Percentiles rank a stretch among this genome's conserved stretches.
Evolutionary conservation across 2,329 filamentous ascomycete species (phyloP).

Genomic region (Aspergillus ruber): DNA sequence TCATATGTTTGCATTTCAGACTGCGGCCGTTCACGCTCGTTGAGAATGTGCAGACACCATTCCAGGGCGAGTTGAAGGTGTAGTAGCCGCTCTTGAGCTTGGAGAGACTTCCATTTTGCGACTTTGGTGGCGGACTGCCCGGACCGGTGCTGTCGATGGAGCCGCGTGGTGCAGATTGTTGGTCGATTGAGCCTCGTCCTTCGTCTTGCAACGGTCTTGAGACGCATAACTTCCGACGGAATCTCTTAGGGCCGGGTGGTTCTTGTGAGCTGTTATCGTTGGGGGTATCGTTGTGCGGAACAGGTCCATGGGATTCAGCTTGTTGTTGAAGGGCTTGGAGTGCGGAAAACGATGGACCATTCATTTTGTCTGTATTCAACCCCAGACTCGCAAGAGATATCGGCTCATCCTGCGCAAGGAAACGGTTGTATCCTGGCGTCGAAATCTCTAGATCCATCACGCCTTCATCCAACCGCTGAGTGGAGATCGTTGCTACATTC

Average conservation of each 20-base stretch:
- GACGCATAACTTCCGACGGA: constrained; percentile 28
- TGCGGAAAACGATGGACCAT: constrained; percentile 4
- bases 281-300: background rate
- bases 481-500: constrained; percentile 64
- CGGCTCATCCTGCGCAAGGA: constrained; percentile 37
- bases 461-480: constrained; percentile 23
- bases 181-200: constrained; percentile 13
- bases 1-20: constrained; percentile 66
- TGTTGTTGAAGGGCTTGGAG: constrained; percentile 4
- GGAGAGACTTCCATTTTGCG: constrained; percentile 8
- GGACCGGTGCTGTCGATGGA: constrained; percentile 9
- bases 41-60: constrained; percentile 76
- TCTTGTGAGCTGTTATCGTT: constrained; percentile 8
- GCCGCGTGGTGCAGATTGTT: constrained; percentile 7
- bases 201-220: constrained; percentile 21
- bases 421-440: constrained; percentile 56
- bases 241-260: constrained; percentile 20
- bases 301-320: background rate
- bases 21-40: constrained; percentile 70
- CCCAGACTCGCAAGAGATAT: constrained; percentile 28
- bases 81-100: constrained; percentile 49
- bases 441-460: constrained; percentile 50
- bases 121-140: constrained; percentile 8
- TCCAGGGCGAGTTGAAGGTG: constrained; percentile 79
- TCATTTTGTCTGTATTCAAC: constrained; percentile 14